Evolutionary conservation across 108 stramenopile species (phyloP).

Genomic region (Seminavis robusta): DNA sequence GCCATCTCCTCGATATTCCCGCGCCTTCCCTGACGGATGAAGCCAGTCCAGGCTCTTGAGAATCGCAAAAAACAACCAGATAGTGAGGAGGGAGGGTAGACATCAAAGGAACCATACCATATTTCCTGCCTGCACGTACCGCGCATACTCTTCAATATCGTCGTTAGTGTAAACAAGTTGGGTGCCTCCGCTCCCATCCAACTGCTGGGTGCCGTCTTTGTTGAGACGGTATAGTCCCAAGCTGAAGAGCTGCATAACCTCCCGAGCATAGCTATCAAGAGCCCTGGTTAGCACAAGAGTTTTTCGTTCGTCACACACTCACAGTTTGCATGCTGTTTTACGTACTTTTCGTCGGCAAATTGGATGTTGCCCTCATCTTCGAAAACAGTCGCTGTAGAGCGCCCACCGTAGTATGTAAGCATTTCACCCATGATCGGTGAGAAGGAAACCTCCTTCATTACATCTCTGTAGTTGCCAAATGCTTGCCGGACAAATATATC

Average conservation of each 20-base stretch:
- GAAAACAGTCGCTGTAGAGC: background rate
- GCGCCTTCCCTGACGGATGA: conserved; percentile 9
- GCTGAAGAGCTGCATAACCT: conserved; percentile 54
- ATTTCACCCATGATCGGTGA: conserved; percentile 47
- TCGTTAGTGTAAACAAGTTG: conserved; percentile 79
- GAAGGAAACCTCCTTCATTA: conserved; percentile 54
- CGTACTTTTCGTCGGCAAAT: background rate
- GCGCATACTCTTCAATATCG: conserved; percentile 63
- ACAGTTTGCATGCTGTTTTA: too few species aligned
- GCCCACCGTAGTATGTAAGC: conserved; percentile 8
- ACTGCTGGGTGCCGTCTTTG: conserved; percentile 38
- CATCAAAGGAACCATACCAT: too few species aligned
- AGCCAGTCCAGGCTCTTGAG: conserved; percentile 46
- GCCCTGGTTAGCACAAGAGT: background rate
- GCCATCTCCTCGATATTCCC: conserved; percentile 44
- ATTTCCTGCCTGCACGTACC: too few species aligned
- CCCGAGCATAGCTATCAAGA: conserved; percentile 55
- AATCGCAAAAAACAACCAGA: too few species aligned
- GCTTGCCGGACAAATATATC: conserved; percentile 75
- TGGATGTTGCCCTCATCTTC: background rate
- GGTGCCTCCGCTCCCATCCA: conserved; percentile 32
- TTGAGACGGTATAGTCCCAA: conserved; percentile 46
- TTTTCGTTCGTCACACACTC: too few species aligned
- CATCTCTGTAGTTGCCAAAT: conserved; percentile 63
- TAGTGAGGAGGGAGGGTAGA: too few species aligned